Conservation (phyloP, 2,329 filamentous ascomycete genomes). For the Arthrobotrys entomopaga region DNA sequence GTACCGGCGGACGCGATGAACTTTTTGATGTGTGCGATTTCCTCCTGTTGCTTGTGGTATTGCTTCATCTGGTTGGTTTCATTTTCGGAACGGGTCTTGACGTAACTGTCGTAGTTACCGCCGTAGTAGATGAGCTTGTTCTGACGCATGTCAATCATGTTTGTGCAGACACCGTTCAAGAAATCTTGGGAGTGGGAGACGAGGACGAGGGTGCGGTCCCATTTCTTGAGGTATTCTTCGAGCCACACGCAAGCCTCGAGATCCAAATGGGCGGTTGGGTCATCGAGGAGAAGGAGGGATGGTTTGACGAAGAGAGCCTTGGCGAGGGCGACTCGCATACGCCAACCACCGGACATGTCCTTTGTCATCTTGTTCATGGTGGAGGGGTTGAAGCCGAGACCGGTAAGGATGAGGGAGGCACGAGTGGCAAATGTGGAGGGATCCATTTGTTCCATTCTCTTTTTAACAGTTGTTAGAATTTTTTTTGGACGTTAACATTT, state of each 20-base stretch:
- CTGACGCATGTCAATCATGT: conserved; percentile 97
- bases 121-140: conserved; percentile 95
- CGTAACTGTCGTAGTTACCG: conserved; percentile 94
- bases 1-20: conserved; percentile 99
- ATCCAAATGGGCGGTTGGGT: conserved; percentile 99
- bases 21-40: conserved; percentile 99
- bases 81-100: conserved; percentile 92
- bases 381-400: conserved; percentile 98
- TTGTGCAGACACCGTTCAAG: conserved; percentile 97
- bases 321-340: conserved; percentile 97
- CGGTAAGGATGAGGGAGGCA: conserved; percentile 94
- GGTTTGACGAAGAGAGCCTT: conserved; percentile 99
- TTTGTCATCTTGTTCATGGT: conserved; percentile 99
- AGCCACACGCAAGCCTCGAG: conserved; percentile 99
- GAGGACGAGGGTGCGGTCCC: conserved; percentile 94
- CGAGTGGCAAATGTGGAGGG: conserved; percentile 96
- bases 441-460: conserved; percentile 99
- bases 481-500: neutral
- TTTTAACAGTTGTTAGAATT: neutral
- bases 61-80: conserved; percentile 99
- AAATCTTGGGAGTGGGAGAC: conserved; percentile 99
- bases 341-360: conserved; percentile 99
- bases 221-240: conserved; percentile 99
- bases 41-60: conserved; percentile 98
- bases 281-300: conserved; percentile 91